phyloP scores from a whole-genome alignment of 345 rosid species.

The Pistacia integerrima region DNA sequence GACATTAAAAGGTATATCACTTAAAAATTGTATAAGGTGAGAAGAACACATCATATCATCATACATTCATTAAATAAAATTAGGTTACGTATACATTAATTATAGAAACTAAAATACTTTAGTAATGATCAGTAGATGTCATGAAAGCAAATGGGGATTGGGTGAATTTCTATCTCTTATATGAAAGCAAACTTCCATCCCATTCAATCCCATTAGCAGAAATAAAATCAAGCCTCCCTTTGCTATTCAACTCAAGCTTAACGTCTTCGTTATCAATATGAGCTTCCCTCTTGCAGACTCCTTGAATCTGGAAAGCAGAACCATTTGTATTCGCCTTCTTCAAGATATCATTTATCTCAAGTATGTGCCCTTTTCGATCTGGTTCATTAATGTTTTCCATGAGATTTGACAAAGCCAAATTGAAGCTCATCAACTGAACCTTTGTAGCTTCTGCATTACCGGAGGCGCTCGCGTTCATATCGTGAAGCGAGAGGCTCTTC shows the following conservation, averaged over 20 bases:
- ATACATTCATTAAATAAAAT: no score
- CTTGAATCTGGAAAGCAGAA: constrained; percentile 27
- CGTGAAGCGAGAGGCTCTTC: constrained; percentile 39
- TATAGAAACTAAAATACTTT: no score
- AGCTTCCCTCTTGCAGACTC: constrained; percentile 21
- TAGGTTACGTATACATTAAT: no score
- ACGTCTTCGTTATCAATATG: constrained; percentile 18
- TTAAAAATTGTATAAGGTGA: no score
- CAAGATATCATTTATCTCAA: constrained; percentile 17
- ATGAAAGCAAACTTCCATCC: constrained; percentile 37
- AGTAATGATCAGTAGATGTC: no score
- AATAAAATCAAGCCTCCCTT: constrained; percentile 44
- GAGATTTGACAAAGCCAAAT: constrained; percentile 46
- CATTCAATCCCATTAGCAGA: constrained; percentile 47
- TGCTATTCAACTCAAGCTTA: constrained; percentile 53
- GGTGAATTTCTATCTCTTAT: constrained; percentile 21
- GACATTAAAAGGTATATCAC: no score
- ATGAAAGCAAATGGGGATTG: no score
- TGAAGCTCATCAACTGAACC: constrained; percentile 46
- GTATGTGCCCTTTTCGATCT: constrained; percentile 28
- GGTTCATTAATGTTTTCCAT: constrained; percentile 30
- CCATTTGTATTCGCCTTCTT: constrained; percentile 12
- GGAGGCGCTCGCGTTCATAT: constrained; percentile 17
- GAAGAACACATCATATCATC: no score
- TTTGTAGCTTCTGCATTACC: constrained; percentile 32